Evolutionary conservation across 2,329 filamentous ascomycete genomes (phyloP).

Genomic region (Neofusicoccum umdonicola): DNA sequence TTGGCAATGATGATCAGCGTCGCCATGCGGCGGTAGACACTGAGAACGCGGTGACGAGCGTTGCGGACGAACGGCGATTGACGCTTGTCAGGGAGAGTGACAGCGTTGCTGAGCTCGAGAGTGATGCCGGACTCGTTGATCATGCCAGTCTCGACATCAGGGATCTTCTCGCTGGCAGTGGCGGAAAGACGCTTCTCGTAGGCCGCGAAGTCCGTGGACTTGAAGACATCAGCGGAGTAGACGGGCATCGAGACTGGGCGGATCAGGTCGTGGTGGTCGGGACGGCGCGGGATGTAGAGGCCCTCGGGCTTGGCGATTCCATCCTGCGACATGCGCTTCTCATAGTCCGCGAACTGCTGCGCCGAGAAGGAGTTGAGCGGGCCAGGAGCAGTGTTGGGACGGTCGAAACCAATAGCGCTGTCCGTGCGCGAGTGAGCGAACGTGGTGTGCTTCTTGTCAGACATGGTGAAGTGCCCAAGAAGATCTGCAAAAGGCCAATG

Average conservation of each 20-base stretch:
- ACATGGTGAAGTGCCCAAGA: background rate
- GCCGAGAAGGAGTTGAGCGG: constrained; percentile 6
- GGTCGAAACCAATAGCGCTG: background rate
- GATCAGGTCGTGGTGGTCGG: background rate
- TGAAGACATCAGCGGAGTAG: background rate
- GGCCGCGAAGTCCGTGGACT: constrained; percentile 4
- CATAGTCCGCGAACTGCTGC: constrained; percentile 6
- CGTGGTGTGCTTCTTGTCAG: background rate
- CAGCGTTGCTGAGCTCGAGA: background rate
- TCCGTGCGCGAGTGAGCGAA: background rate
- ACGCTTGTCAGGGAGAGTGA: constrained; percentile 18
- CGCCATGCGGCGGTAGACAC: constrained; percentile 44
- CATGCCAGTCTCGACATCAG: background rate
- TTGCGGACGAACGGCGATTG: constrained; percentile 21
- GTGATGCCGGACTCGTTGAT: background rate
- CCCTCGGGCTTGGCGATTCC: background rate
- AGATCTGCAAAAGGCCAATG: background rate
- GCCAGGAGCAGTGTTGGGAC: background rate
- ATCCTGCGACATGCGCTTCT: constrained; percentile 5
- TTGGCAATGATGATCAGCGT: constrained; percentile 42
- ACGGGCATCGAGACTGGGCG: background rate
- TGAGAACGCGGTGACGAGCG: constrained; percentile 20
- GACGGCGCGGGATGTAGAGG: background rate
- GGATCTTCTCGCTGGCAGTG: background rate
- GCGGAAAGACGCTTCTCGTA: constrained; percentile 9